Evolutionary conservation across 177 flowering plant species (phyloP), one percentile per base, ranked within the genome.

Genomic region (Vitis hybrid): DNA sequence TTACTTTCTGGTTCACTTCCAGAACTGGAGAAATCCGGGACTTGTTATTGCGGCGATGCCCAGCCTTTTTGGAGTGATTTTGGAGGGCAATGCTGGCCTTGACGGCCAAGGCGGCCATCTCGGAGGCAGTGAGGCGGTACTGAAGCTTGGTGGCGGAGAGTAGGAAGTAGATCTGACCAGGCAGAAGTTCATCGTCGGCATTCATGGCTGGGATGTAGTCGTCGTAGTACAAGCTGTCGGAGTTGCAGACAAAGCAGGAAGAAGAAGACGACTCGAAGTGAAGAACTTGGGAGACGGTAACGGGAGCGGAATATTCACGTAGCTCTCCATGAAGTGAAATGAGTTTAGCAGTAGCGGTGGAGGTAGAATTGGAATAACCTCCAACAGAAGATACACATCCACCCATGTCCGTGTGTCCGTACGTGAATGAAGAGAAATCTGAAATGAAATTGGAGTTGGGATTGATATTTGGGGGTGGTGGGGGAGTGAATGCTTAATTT

Each of bases 51-150:
- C 72, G 50, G 15, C 69, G 68, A 11, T 18, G 17, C 14, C 61
- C 10, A 4, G n/a, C 65, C 62, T 21, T 15, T 7, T 58, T 60
- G 67, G 71, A 52, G 49, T 52, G 69, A 13, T 71, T 70, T 12
- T 72, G 76, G 52, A 87, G 77, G 1, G 87, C 91, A 11, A 68
- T 11, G 76, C 78, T 78, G 51, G 91, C 91, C 68, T 80, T 85
- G 10, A 87, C 85, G 62, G 87, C 87, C 49, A 87, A 35, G 6
- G 86, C 87, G 0, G 89, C 91, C 89, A 85, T 84, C 13, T 85
- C 89, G 3, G 86, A 58, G 6, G 87, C 82, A 5, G 75, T 50
- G 2, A 87, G 56, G 1, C 70, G 78, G 57, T 71, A 27, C 18
- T 80, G 75, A 15, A 83, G 86, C 75, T 64, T 79, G 0, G 83